Base-by-base conservation (phyloP, 2,329 filamentous ascomycete genomes). In the Helotiales sp. region DNA sequence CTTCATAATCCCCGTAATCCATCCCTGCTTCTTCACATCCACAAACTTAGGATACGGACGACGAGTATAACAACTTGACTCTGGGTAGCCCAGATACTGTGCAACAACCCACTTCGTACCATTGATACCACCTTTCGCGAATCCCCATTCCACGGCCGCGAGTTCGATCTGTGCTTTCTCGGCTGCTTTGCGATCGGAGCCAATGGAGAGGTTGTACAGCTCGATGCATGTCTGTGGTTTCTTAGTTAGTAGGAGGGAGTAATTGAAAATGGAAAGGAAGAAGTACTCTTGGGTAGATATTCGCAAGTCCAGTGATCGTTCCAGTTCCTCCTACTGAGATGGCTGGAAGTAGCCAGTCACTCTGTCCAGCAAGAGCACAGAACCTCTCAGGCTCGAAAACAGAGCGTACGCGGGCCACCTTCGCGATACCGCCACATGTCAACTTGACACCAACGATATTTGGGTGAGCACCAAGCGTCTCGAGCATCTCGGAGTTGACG, bases 61-160 rank as follows among this genome's bases (percentile, higher is more conserved):
- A 87, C 64, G 32, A 28, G 61, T 79, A 79, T 7, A 88, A 87
- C 76, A 24, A 85, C 85, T 74, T 81, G 83, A 0, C 80, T 78
- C 71, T 86, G 88, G 89, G 71, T 91, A 91, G 7, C 85, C 86
- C 71, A 83, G 86, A 73, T 86, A 87, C 28, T 82, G 79, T 75
- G 86, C 80, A 71, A 91, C 74, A 1, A 82, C 88, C 60, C 85
- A 84, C 80, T 91, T 91, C 66, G 88, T 88, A 0, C 86, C 87
- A 40, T 89, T 84, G 70, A 91, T 87, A 1, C 89, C 89, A 11
- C 87, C 86, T 73, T 89, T 83, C 69, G 90, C 91, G 54, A 87
- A 86, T 0, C 83, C 85, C 89, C 88, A 91, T 77, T 91, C 89
- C 13, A 86, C 89, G 32, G 84, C 80, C 1, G 88, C 87, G 17